Evolutionary conservation across 2,329 filamentous ascomycete genomes (phyloP), one percentile per base, ranked within the genome.

Genomic region (Scytalidium lignicola): DNA sequence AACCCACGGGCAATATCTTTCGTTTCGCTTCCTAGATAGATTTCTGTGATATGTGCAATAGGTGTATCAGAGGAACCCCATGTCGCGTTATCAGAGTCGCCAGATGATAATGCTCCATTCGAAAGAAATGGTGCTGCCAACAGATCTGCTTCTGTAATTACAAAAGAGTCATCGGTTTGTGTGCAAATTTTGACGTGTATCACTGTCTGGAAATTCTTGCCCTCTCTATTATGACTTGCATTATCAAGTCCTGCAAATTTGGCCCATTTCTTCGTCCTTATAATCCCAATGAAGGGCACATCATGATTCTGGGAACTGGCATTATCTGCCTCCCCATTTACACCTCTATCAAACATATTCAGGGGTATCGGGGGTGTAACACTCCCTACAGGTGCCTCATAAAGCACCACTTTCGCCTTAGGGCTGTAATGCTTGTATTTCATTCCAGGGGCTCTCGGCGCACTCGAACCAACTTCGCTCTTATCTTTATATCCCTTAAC

Each of bases 401-500:
- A 95, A 1, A 97, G 74, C 13, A 95, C 73, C 2, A 99, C 91
- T 42, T 78, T 82, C 1, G 93, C 95, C 66, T 85, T 88, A 1
- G 93, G 93, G 41, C 91, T 95, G 63, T 99, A 99, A 66, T 99
- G 93, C 64, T 93, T 89, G 66, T 99, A 99, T 70, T 99, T 99
- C 93, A 99, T 99, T 1, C 93, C 93, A 0, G 93, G 93, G 1
- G 93, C 93, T 49, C 89, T 78, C 0, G 93, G 93, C 9, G 78
- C 76, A n/a, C 54, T 72, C 45, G 79, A 80, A 4, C 80, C 85
- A 18, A 80, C 75, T 59, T 89, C 81, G 15, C 82, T 81, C 50
- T 78, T 77, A 60, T 96, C 90, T 62, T 85, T 83, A 67, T 96
- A 97, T 10, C 80, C 92, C 51, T 86, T 82, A 53, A 78, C 74